These are phyloP conservation scores for Heliamphora exappendiculata DNA, from an alignment of 148 eudicot genomes.

Conservation along the genomic window DNA sequence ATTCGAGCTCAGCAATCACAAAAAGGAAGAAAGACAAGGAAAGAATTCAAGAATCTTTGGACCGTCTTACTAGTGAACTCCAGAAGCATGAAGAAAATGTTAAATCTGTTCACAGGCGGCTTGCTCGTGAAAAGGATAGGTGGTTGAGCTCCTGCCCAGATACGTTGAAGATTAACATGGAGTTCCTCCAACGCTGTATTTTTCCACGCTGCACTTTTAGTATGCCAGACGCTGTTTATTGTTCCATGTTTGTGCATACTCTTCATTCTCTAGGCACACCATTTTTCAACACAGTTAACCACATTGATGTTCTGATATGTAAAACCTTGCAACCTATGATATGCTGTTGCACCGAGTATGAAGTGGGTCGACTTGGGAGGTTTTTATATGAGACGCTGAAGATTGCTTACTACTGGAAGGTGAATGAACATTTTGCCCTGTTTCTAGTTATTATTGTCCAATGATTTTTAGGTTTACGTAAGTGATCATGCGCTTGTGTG, in stretches of 20 bases:
- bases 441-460: not conserved
- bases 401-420: slow-evolving; percentile 95
- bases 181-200: slow-evolving; percentile 94
- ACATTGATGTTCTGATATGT: slow-evolving; percentile 90
- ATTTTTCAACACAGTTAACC: slow-evolving; percentile 92
- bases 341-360: slow-evolving; percentile 98
- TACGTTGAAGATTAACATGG: slow-evolving; percentile 94
- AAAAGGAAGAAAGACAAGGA: slow-evolving; percentile 97
- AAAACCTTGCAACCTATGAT: slow-evolving; percentile 99
- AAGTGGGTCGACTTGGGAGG: slow-evolving; percentile 91
- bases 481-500: not conserved
- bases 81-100: slow-evolving; percentile 84
- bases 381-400: slow-evolving; percentile 86
- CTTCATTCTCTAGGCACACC: slow-evolving; percentile 96
- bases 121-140: slow-evolving; percentile 82
- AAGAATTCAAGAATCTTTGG: slow-evolving; percentile 88
- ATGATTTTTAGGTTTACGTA: not conserved
- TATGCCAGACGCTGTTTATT: slow-evolving; percentile 95
- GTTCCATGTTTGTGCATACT: slow-evolving; percentile 92
- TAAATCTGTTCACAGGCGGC: slow-evolving; percentile 77
- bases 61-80: slow-evolving; percentile 72
- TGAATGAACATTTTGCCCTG: slow-evolving; percentile 15
- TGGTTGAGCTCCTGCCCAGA: slow-evolving; percentile 98
- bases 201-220: slow-evolving; percentile 97
- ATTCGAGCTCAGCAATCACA: slow-evolving; percentile 92